Evolutionary conservation across 1,284 basidiomycete genomes (phyloP), one percentile per base, ranked within the genome.

Genomic region (Apiotrichum siamense): DNA sequence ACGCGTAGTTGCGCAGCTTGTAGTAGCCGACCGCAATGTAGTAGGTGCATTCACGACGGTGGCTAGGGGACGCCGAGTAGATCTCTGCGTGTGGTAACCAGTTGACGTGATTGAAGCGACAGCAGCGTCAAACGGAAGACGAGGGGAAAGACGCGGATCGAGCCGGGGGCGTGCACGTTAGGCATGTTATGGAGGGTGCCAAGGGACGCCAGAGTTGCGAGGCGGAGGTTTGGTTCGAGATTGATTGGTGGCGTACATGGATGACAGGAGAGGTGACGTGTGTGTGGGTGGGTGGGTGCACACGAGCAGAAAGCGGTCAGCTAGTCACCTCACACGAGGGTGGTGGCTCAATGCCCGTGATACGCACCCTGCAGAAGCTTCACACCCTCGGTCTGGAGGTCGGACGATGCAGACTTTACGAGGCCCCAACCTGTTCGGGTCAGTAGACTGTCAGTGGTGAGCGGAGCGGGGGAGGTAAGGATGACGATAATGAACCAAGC

Each of bases 11-110:
- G 29, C 86, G 84, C 81, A 97, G 86, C 79, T 98, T 98, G 76
- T 91, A 97, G 74, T 98, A 86, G 0, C 96, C 96, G 12, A 98
- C 79, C 1, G 91, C 89, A 44, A 99, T 84, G 76, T 97, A 99
- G 72, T 97, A 99, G 32, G 97, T 77, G 67, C 96, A 98, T 75
- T 99, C 96, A 72, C 96, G 78, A 58, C 96, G 80, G 59, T 96
- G 81, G 29, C 83, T 76, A 11, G 94, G 86, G 57, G 97, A 93
- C 3, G 83, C 80, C 47, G 90, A 84, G 76, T 96, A 98, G 54
- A 99, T 87, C 49, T 97, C 96, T 93, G 65, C n/a, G n/a, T n/a
- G n/a, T n/a, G n/a, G n/a, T n/a, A n/a, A n/a, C n/a, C n/a, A n/a
- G n/a, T n/a, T n/a, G n/a, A n/a, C n/a, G n/a, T n/a, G n/a, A n/a